Evolutionary conservation across 1,139 yeast genomes (phyloP).

Genomic region (Saccharomycopsis hybrid): DNA sequence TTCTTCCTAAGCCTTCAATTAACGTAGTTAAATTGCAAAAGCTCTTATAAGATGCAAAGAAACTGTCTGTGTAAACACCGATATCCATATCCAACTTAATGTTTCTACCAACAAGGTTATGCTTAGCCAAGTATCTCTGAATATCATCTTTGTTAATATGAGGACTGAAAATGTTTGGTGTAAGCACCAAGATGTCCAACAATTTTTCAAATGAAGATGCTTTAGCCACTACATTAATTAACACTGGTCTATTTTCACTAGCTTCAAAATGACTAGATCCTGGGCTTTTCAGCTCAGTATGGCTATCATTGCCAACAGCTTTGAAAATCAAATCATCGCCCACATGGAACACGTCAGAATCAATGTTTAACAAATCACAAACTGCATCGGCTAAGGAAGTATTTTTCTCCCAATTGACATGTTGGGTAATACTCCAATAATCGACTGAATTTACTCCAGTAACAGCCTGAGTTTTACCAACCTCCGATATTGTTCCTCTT

Average conservation of each 20-base stretch:
- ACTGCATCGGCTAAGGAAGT: constrained; percentile 31
- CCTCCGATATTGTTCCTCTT: constrained; percentile 1
- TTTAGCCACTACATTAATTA: constrained; percentile 43
- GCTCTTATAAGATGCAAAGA: constrained; percentile 59
- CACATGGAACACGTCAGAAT: constrained; percentile 46
- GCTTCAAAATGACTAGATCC: background rate
- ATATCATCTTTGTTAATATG: constrained; percentile 39
- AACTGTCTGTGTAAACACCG: constrained; percentile 53
- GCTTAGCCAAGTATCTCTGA: constrained; percentile 29
- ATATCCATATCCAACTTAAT: constrained; percentile 47
- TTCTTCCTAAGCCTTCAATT: constrained; percentile 41
- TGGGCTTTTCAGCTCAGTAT: too few species aligned
- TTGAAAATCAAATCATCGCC: constrained; percentile 51
- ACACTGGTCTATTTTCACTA: constrained; percentile 25
- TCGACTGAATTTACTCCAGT: constrained; percentile 35
- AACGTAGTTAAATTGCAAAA: constrained; percentile 50
- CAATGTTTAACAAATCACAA: constrained; percentile 55
- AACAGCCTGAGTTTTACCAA: constrained; percentile 21
- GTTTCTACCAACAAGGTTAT: constrained; percentile 25
- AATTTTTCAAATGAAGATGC: constrained; percentile 57
- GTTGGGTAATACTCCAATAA: constrained; percentile 16
- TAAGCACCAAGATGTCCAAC: constrained; percentile 56
- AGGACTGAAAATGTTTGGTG: constrained; percentile 51
- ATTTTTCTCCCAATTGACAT: constrained; percentile 1
- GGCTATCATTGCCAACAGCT: constrained; percentile 28